Base-by-base conservation (phyloP, 2,329 filamentous ascomycete species). In the Fusarium paranaense region DNA sequence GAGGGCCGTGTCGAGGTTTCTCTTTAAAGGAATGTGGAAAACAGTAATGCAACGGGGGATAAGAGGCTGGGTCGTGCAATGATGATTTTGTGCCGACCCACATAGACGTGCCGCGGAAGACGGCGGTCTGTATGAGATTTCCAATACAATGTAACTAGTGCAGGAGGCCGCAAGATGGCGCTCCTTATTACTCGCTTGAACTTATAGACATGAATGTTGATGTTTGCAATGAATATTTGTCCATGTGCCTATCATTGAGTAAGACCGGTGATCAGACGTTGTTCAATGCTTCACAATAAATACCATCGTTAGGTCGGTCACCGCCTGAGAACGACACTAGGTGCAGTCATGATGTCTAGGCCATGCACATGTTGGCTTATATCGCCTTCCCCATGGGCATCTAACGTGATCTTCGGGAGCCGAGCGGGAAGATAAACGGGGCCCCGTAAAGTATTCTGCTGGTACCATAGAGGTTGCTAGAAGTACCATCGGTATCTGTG, bases 1-100 rank as follows among this genome's bases (percentile, higher is more conserved):
- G 94, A 97, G 87, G 94, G 94, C 79, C 92, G 95, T 88, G 95
- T 98, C 70, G 95, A 98, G 89, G 95, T 98, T 79, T 90, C 92
- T 84, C 89, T 97, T 84, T 94, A 88, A 83, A 76, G 74, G 64
- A 71, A 56, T 63, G 56, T 69, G 62, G 64, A 69, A 67, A 67
- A 77, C 62, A 70, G 70, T 78, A 78, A 77, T 79, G 66, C 70
- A 69, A 70, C 73, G 76, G 72, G 74, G 62, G 20, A 67, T 61
- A 71, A 76, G 75, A 73, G 75, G 78, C 78, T 81, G 73, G 75
- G 78, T 78, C 71, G 78, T 78, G 74, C 75, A 79, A 80, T 82
- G 76, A 81, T 78, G 80, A 80, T 77, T 78, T 79, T 75, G 74
- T 78, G 75, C 71, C 77, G 74, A 67, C 76, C 75, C 74, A 70